Base-by-base conservation (phyloP, 805 yeast species). In the Monosporozyma yasuniensis region DNA sequence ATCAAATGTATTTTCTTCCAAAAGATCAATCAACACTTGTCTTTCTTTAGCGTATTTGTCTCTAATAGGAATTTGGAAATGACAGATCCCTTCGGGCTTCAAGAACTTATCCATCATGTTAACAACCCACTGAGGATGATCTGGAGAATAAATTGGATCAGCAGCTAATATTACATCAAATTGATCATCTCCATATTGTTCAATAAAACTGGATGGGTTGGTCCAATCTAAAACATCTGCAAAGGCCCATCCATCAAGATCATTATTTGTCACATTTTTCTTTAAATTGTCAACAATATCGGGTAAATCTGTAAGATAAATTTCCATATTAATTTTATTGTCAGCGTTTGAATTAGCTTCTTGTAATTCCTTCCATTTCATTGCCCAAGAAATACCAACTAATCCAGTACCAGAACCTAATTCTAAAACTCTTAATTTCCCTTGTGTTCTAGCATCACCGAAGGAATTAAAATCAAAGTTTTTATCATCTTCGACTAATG, bases 341-440 rank as follows among this genome's bases (percentile, higher is more conserved):
- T 16, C 23, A 16, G 3, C 3, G 0, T 73, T 70, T 10, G 21
- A 19, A 2, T 22, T 3, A 1, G 71, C 56, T 3, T 73, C 76
- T 44, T 68, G 57, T 49, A 71, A 72, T 42, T 61, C 59, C 28
- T 53, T 51, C 57, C 61, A 61, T 53, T 61, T 63, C 16, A 54
- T 48, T 2, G 61, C 78, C 50, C 86, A 73, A 0, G 82, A 73
- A 34, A 93, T 84, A 0, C 98, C 97, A 3, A 83, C 84, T 14
- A 91, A 71, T 0, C 99, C 99, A 0, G 99, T 93, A 0, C 99
- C 99, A 0, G 98, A 75, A 0, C 99, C 99, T n/a, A 93, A 69
- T 59, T 91, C 99, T 27, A 86, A 63, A 0, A 82, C 64, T 34
- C 63, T 46, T 61, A 57, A 14, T 56, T 56, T 52, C 16, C 51